Percentiles rank a stretch among this genome's conserved stretches.
Evolutionary conservation across 148 eudicot genomes (phyloP).

Genomic region (Fagopyrum homotropicum): DNA sequence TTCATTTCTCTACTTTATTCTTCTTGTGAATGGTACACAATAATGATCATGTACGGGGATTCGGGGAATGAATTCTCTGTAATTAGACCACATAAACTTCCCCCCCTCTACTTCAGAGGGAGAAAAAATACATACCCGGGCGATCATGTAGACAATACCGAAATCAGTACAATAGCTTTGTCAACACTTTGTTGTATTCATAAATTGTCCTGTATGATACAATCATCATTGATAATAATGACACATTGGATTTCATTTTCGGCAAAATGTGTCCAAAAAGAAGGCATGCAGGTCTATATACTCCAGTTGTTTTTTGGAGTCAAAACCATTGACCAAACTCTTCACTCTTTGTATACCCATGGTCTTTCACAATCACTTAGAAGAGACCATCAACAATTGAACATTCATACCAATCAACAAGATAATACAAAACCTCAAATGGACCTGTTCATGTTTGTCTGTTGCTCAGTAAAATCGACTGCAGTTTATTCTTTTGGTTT

Average conservation of each 20-base stretch:
- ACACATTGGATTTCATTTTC: background rate
- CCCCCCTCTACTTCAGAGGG: background rate
- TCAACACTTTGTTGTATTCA: constrained; percentile 5
- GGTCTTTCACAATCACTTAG: background rate
- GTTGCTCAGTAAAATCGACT: background rate
- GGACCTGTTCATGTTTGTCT: constrained; percentile 7
- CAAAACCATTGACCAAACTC: background rate
- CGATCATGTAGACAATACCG: background rate
- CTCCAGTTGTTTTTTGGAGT: background rate
- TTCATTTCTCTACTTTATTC: constrained; percentile 9
- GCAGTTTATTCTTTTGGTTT: background rate
- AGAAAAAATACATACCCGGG: background rate
- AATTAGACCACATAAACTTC: background rate
- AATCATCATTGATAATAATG: background rate
- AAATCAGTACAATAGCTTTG: background rate
- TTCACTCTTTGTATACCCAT: background rate
- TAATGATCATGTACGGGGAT: background rate
- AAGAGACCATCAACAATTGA: background rate
- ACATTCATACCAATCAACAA: background rate
- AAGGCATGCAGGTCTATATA: background rate
- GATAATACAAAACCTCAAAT: constrained; percentile 6
- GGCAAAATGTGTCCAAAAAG: background rate
- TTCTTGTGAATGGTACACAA: constrained; percentile 8
- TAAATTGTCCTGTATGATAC: background rate
- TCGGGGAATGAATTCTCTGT: background rate